These are phyloP conservation scores for Laetiporus sulphureus DNA, from an alignment of 1,284 basidiomycete genomes.

Conservation along the genomic window DNA sequence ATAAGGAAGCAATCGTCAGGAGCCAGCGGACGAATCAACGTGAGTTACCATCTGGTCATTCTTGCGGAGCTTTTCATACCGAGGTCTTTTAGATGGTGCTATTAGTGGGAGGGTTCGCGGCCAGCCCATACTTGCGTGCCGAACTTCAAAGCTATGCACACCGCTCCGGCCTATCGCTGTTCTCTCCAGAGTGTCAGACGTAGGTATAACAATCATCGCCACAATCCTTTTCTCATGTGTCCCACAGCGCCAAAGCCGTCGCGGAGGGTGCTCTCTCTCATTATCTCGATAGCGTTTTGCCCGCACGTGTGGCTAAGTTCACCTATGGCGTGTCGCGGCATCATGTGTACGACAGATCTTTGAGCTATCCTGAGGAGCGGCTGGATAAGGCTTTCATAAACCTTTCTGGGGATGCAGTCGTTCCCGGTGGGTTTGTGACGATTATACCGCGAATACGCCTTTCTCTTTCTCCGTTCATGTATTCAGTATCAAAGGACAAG, in stretches of 20 bases:
- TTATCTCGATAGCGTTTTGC: constrained; percentile 31
- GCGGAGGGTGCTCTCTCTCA: constrained; percentile 30
- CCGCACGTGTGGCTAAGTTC: constrained; percentile 26
- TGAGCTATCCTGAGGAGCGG: constrained; percentile 28
- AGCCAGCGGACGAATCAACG: too few species aligned
- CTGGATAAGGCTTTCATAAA: constrained; percentile 17
- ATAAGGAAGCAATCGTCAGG: constrained; percentile 31
- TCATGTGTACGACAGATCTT: constrained; percentile 20
- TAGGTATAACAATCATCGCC: background rate
- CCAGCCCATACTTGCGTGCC: constrained; percentile 30
- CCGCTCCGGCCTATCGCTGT: constrained; percentile 27
- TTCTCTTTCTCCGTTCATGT: background rate
- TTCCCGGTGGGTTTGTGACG: constrained; percentile 26
- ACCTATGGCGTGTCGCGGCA: constrained; percentile 29
- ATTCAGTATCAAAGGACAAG: too few species aligned
- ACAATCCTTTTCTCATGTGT: background rate
- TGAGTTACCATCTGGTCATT: too few species aligned
- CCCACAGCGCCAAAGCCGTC: constrained; percentile 27
- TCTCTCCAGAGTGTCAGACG: constrained; percentile 38
- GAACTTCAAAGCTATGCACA: constrained; percentile 21
- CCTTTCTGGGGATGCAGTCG: constrained; percentile 25
- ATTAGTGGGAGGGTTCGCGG: constrained; percentile 34
- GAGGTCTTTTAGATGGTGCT: constrained; percentile 33
- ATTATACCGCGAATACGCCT: constrained; percentile 30
- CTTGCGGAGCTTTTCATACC: too few species aligned